Evolutionary conservation across 2,329 filamentous ascomycete species (phyloP), one percentile per base, ranked within the genome.

Genomic region (Penicillium expansum): DNA sequence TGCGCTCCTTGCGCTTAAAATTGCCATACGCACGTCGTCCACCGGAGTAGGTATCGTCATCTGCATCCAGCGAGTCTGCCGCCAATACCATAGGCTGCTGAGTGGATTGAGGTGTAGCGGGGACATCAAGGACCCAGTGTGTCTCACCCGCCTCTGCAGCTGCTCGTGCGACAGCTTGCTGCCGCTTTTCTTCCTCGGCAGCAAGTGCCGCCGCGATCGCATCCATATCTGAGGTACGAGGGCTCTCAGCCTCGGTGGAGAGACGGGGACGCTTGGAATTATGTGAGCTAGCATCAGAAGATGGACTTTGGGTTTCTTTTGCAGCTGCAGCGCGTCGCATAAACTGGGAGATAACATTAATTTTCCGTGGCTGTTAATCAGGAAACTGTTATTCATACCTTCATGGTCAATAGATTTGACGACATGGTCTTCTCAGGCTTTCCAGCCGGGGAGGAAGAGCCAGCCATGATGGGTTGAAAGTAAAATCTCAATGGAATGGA

Each of bases 341-440:
- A 72, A 97, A 97, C 79, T 86, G 66, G 35, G 33, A 49, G 27
- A 22, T 24, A 44, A 22, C 45, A 50, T 29, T 54, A 42, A 32
- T 39, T 41, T 41, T 41, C 14, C 14, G 45, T 43, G 42, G 22
- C n/a, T 35, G 20, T n/a, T 14, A 8, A 30, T 30, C 35, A 20
- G n/a, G 1, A 47, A 16, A 27, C 5, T 16, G 18, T 42, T 13
- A 27, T 48, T 43, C 64, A 27, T 70, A 81, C 83, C 76, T 96
- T 96, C 92, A 96, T 97, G 37, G 90, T 92, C 70, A 95, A 82
- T 47, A 97, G 86, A 64, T 92, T 87, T 57, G 89, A 92, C 61
- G 92, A 96, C 86, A 95, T 92, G 44, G 81, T 82, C 74, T 88
- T 89, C 32, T 83, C 83, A 45, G 84, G 79, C 58, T 71, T 86